Evolutionary conservation across 495 filamentous ascomycete genomes (phyloP), one percentile per base, ranked within the genome.

Genomic region (Hypoxylon rickii): DNA sequence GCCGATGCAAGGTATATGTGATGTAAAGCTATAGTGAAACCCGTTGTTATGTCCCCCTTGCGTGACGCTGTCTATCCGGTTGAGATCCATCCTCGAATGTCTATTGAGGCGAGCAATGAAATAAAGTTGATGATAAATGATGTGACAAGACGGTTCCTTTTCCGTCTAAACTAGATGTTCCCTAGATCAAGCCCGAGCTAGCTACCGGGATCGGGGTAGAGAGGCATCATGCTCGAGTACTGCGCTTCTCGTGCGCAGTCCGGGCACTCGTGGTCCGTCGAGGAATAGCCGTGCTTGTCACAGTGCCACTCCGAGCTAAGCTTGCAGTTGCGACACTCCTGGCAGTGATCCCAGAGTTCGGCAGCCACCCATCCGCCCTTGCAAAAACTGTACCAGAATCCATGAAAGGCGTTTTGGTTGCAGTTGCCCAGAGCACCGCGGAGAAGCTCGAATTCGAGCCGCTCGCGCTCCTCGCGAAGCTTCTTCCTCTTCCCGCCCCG

Each of bases 321-420:
- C 12, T 60, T 59, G 20, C 66, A 69, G 31, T 54, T n/a, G 19
- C 60, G 56, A 29, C 66, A 69, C 47, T 69, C 63, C 12, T 60
- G 42, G 41, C 66, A 69, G 24, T 69, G 66, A 2, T 58, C 40
- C 56, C 56, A 61, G n/a, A 43, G 39, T 12, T 64, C 51, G 7
- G 51, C 39, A 3, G 38, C 8, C 13, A 66, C 56, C 66, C 66
- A 69, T 7, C 61, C 44, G 15, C 66, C 55, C 20, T 40, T 45
- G 24, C 66, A 69, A 34, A 69, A 69, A 48, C 66, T 66, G 37
- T 69, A 69, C 39, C 63, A 60, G 42, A 58, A 51, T 13, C 66
- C 66, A 22, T 64, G 7, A 37, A 69, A 69, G 41, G 59, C 66
- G 29, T 62, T 57, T 40, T 53, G 49, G 18, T 58, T 69, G 16